Percentiles rank a stretch among this genome's conserved stretches.
Conservation (phyloP, 1,284 basidiomycete genomes). For the Gymnopus androsaceus region DNA sequence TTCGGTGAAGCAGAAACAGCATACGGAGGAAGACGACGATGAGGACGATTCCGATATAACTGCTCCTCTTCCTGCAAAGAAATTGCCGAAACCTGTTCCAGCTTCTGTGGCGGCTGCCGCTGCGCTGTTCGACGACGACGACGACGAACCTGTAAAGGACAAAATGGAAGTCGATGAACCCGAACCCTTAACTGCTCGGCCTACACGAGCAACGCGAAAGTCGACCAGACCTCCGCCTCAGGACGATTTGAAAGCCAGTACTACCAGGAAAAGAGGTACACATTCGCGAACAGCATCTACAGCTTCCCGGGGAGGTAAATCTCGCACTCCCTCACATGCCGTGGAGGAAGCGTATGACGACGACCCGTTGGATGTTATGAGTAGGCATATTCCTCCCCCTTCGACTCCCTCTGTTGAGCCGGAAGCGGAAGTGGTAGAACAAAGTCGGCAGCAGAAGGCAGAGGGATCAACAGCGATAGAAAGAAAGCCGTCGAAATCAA, state of each 20-base stretch:
- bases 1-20: background rate
- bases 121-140: conserved; percentile 10
- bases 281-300: conserved; percentile 5
- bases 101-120: background rate
- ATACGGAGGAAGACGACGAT: background rate
- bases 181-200: background rate
- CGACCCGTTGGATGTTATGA: conserved; percentile 15
- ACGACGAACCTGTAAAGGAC: background rate
- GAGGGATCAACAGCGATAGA: conserved; percentile 2
- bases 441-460: background rate
- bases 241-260: background rate
- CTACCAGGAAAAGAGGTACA: background rate
- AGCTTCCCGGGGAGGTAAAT: background rate
- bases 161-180: background rate
- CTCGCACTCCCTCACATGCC: conserved; percentile 7
- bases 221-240: conserved; percentile 12
- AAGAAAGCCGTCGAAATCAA: conserved; percentile 9
- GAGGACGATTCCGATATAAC: background rate
- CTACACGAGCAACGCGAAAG: conserved; percentile 9
- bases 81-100: background rate
- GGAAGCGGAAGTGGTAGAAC: conserved; percentile 7
- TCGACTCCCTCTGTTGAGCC: background rate
- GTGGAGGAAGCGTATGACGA: conserved; percentile 21
- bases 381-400: conserved; percentile 3
- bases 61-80: background rate